Base-by-base conservation (phyloP, 2,329 filamentous ascomycete genomes). In the Fusarium siculi region DNA sequence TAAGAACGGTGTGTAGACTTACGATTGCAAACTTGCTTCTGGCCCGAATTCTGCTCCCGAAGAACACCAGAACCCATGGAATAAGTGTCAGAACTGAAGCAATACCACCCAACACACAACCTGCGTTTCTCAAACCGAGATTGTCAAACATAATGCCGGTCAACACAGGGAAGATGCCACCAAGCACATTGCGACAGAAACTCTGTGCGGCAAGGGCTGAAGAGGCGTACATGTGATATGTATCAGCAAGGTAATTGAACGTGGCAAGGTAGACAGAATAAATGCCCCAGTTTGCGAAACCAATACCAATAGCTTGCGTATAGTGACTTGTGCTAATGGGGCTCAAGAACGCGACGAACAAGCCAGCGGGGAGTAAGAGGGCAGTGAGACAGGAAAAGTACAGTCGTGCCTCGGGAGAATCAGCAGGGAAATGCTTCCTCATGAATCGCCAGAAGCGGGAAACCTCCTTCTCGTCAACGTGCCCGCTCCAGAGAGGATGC, bases 241-340 rank as follows among this genome's bases (percentile, higher is more conserved):
- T 92, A 79, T 98, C 95, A 25, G 95, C 94, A 4, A 98, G 87
- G 76, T 97, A 98, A 80, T 98, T 98, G 84, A 98, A 97, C 0
- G 94, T 93, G 6, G 95, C 92, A 2, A 98, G 87, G 79, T 97
- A 97, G 40, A 98, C 90, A 44, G 90, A 92, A 80, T 94, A 96
- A 73, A 98, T 97, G 34, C 95, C 92, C 85, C 96, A 93, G 0
- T 93, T 96, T 0, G 94, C 91, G 66, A 94, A 88, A 1, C 87
- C 89, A 39, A 97, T 86, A 1, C 90, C 92, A 7, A 96, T 81
- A 0, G 81, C 80, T 28, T 78, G 75, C 1, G 76, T 69, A 47
- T 82, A 79, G 16, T 76, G 76, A 43, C 72, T 70, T 25, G 75
- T 77, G 54, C 58, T 63, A 10, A 60, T 61, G 3, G 80, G 77